Evolutionary conservation across 2,329 filamentous ascomycete genomes (phyloP), one percentile per base, ranked within the genome.

Genomic region (Tetracladium maxilliforme): DNA sequence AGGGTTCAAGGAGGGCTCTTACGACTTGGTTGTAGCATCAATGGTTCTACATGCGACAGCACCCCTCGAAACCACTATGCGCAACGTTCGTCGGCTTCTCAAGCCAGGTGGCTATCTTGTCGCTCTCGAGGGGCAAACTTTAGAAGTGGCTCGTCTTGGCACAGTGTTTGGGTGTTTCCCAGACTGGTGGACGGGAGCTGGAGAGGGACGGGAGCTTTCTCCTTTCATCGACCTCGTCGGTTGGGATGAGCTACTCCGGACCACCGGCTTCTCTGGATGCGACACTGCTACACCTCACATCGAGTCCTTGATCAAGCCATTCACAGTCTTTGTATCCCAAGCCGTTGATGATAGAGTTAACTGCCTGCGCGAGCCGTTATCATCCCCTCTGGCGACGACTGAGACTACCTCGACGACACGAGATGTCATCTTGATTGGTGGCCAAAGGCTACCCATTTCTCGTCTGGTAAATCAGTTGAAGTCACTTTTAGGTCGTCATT

Each of bases 21-120:
- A 48, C 30, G 56, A 60, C 20, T 7, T 59, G 5, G 28, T 59
- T n/a, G 32, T 58, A 14, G 52, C 49, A 2, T 42, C 44, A 5
- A 39, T 45, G 17, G 46, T 52, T 3, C 33, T 62, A 1, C 50
- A 58, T 26, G 49, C 52, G 2, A 57, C 53, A 2, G 9, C 13
- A 2, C 19, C 25, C 29, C 22, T 48, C 30, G 33, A 28, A 21
- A 19, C 36, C 22, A 45, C 36, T 16, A 32, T 45, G 18, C 14
- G 16, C 4, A 49, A 58, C 26, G 34, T 48, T 0, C 45, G 54
- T 1, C 32, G 31, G 1, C 33, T 61, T 0, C 36, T 61, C 1
- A 53, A 48, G 13, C 52, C 60, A 1, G 56, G 52, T 2, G 62
- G 61, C 0, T 50, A 54, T 19, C 38, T 68, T 1, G 19, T 65